A percentile compares a stretch with the other conserved stretches of the same genome.
phyloP scores from a whole-genome alignment of 148 eudicot genomes.

The Chenopodium suecicum region DNA sequence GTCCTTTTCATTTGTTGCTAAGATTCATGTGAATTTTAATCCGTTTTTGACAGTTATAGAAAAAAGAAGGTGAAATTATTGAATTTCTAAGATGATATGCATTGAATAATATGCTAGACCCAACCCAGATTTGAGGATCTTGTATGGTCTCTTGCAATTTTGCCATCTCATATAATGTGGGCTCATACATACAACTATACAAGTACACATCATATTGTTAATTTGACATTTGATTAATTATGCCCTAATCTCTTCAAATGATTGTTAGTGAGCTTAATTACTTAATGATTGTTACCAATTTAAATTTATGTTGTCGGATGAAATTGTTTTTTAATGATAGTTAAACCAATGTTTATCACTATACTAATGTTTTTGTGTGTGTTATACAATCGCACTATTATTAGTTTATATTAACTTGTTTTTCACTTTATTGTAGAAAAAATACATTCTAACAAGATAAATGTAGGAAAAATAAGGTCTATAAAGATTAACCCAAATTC shows the following conservation, averaged over 20 bases:
- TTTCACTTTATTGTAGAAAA: no score
- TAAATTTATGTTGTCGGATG: no score
- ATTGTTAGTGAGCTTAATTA: neutral
- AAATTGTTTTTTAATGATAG: no score
- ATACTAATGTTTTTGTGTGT: no score
- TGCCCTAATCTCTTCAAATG: neutral
- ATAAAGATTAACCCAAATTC: no score
- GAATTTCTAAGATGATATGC: conserved; percentile 2
- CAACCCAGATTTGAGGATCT: neutral
- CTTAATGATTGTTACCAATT: neutral
- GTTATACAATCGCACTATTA: no score
- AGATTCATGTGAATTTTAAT: conserved; percentile 18
- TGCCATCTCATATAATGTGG: neutral
- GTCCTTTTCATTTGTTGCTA: neutral
- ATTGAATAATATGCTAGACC: neutral
- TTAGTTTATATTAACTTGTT: no score
- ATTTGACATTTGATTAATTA: neutral
- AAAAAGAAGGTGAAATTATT: conserved; percentile 7
- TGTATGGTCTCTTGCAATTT: neutral
- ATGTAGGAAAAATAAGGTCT: no score
- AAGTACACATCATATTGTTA: neutral
- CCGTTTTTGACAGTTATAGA: conserved; percentile 11
- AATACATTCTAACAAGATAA: no score
- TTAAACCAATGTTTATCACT: no score
- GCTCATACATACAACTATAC: neutral